Conservation (phyloP, 2,329 filamentous ascomycete species). For the Epichloe bromicola region DNA sequence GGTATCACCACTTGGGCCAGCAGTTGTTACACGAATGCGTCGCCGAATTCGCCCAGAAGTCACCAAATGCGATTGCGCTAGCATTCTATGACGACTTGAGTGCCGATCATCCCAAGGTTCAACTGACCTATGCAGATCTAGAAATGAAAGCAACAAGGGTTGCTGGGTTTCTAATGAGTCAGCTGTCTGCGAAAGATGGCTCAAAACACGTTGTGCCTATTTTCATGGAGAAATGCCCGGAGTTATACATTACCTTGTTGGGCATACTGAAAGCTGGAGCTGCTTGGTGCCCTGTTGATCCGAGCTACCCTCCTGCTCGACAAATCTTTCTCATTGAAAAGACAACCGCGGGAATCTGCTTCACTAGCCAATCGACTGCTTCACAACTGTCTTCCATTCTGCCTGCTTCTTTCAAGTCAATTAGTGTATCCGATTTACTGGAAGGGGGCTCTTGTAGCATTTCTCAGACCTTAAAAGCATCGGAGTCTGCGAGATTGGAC, state of each 20-base stretch:
- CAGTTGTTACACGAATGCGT: neutral
- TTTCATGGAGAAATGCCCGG: slow-evolving; percentile 24
- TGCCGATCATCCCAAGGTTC: neutral
- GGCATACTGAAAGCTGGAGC: slow-evolving; percentile 28
- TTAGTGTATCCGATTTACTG: neutral
- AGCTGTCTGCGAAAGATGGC: neutral
- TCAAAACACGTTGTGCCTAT: slow-evolving; percentile 20
- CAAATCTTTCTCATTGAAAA: slow-evolving; percentile 24
- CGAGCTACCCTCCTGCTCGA: slow-evolving; percentile 22
- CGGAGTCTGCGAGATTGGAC: neutral
- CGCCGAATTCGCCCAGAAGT: neutral
- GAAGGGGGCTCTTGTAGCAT: neutral
- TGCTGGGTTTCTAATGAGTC: slow-evolving; percentile 13
- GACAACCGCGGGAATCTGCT: slow-evolving; percentile 14
- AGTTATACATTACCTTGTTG: slow-evolving; percentile 26
- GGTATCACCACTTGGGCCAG: neutral
- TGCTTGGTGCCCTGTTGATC: slow-evolving; percentile 28
- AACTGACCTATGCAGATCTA: slow-evolving; percentile 22
- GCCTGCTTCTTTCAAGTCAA: slow-evolving; percentile 14
- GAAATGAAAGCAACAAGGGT: slow-evolving; percentile 20
- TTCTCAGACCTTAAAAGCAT: neutral
- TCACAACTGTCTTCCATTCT: slow-evolving; percentile 15
- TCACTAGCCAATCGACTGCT: neutral
- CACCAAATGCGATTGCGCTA: neutral
- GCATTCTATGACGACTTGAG: slow-evolving; percentile 4